phyloP scores from a whole-genome alignment of 495 filamentous ascomycete genomes.

The Aspergillus cavernicola region DNA sequence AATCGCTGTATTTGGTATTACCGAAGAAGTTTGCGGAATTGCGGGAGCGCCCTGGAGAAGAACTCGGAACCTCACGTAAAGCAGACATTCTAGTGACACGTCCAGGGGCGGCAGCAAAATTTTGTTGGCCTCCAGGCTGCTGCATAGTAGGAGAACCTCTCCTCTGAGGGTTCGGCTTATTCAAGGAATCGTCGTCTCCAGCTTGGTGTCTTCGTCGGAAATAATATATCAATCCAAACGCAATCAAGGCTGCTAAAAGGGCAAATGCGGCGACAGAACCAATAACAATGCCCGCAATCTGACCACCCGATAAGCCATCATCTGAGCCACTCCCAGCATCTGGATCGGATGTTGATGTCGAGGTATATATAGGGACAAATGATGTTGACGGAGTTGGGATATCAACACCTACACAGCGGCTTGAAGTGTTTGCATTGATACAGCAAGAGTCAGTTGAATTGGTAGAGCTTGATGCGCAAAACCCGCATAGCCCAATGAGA shows the following conservation, averaged over 20 bases:
- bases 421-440: slow-evolving; percentile 68
- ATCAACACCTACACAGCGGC: slow-evolving; percentile 65
- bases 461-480: slow-evolving; percentile 74
- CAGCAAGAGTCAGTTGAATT: slow-evolving; percentile 97
- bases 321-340: slow-evolving; percentile 26
- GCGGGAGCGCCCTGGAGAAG: slow-evolving; percentile 53
- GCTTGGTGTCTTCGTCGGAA: slow-evolving; percentile 56
- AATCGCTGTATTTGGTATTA: slow-evolving; percentile 57
- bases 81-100: slow-evolving; percentile 96
- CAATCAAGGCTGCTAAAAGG: slow-evolving; percentile 60
- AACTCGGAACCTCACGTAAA: slow-evolving; percentile 65
- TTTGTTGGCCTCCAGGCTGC: slow-evolving; percentile 46
- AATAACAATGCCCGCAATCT: slow-evolving; percentile 86
- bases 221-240: slow-evolving; percentile 58
- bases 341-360: slow-evolving; percentile 43
- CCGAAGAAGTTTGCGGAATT: slow-evolving; percentile 37
- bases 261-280: slow-evolving; percentile 70
- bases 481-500: slow-evolving; percentile 78
- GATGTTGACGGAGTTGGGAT: slow-evolving; percentile 74
- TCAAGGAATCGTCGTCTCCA: slow-evolving; percentile 65
- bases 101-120: slow-evolving; percentile 73
- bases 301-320: slow-evolving; percentile 68
- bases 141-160: slow-evolving; percentile 53
- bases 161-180: slow-evolving; percentile 79
- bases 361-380: slow-evolving; percentile 59